These are phyloP conservation scores for Coleophoma cylindrospora DNA, from an alignment of 2,329 filamentous ascomycete genomes.

Conservation along the genomic window DNA sequence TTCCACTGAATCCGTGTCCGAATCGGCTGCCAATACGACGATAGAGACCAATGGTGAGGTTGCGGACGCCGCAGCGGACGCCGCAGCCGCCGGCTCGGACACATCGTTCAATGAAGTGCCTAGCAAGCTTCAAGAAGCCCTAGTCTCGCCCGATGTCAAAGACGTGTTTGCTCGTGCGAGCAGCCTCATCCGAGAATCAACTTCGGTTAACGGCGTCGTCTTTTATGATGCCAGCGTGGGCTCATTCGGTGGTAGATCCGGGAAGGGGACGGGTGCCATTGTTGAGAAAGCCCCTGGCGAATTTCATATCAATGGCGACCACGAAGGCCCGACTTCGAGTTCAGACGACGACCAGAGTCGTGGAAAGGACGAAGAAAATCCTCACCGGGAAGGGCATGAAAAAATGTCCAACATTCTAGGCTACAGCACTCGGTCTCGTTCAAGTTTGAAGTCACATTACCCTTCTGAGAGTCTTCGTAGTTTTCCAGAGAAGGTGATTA, in stretches of 20 bases:
- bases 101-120: conserved; percentile 9
- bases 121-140: conserved; percentile 18
- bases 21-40: conserved; percentile 7
- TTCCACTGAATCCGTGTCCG: conserved; percentile 13
- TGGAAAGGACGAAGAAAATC: background rate
- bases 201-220: conserved; percentile 22
- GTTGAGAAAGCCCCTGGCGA: conserved; percentile 19
- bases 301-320: conserved; percentile 11
- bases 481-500: conserved; percentile 19
- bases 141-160: conserved; percentile 21
- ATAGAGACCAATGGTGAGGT: conserved; percentile 14
- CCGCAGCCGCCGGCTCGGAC: conserved; percentile 19
- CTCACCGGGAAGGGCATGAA: conserved; percentile 3
- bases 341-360: conserved; percentile 20
- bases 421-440: conserved; percentile 21
- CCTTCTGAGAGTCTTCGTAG: conserved; percentile 12
- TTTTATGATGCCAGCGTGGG: conserved; percentile 25
- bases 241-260: conserved; percentile 20
- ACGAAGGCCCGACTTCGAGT: conserved; percentile 8
- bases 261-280: conserved; percentile 11
- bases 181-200: conserved; percentile 26
- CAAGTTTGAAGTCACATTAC: conserved; percentile 19
- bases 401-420: conserved; percentile 23
- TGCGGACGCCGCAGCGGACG: conserved; percentile 16
- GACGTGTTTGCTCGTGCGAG: conserved; percentile 21